These are phyloP conservation scores for Cyamopsis tetragonoloba DNA, from an alignment of 306 rosid species.

Conservation along the genomic window DNA sequence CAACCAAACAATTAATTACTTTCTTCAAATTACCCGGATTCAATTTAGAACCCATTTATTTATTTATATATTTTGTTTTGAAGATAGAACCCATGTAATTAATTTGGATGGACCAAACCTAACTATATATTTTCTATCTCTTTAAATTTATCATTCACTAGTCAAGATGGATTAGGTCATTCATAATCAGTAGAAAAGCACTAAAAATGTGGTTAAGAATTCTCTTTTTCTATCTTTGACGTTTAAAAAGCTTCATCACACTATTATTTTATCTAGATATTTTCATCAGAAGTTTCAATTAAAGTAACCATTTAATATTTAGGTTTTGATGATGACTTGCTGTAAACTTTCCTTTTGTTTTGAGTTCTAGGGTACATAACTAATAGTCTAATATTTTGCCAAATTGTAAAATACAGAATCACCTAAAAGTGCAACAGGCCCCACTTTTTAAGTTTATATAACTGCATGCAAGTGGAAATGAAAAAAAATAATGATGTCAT, in stretches of 20 bases:
- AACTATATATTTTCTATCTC: too few species aligned
- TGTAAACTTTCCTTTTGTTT: not conserved
- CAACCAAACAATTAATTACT: too few species aligned
- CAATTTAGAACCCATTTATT: too few species aligned
- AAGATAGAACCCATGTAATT: too few species aligned
- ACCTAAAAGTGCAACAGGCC: not conserved
- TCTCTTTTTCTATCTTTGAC: not conserved
- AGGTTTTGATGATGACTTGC: not conserved
- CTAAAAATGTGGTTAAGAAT: not conserved
- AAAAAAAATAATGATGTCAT: not conserved
- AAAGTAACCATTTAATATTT: not conserved
- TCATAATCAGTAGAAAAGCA: not conserved
- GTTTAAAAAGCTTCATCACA: not conserved
- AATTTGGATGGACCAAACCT: too few species aligned
- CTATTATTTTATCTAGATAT: not conserved
- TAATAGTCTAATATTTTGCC: not conserved
- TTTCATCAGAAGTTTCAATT: not conserved
- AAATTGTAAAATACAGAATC: not conserved
- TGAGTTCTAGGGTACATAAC: not conserved
- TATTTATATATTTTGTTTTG: too few species aligned
- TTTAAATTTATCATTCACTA: too few species aligned
- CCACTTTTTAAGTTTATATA: not conserved
- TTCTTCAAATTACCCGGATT: too few species aligned
- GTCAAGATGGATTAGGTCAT: slow-evolving; percentile 18
- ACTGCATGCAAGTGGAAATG: not conserved